Base-by-base conservation (phyloP, 2,329 filamentous ascomycete genomes). In the Fusarium verrucosum region DNA sequence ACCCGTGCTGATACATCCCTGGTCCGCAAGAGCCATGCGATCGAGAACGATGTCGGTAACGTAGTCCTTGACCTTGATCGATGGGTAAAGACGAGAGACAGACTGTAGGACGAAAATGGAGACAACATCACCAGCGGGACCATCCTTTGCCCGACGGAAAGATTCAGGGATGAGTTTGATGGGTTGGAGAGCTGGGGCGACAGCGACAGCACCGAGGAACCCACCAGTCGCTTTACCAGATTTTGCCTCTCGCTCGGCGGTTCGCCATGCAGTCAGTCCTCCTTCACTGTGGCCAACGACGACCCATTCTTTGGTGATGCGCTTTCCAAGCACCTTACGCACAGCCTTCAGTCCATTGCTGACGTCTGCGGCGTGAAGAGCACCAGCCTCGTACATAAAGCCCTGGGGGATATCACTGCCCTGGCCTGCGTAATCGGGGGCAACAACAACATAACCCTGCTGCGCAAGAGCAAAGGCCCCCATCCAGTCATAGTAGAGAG, bases 301-400 rank as follows among this genome's bases (percentile, higher is more conserved):
- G 0, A 62, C 35, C 58, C 58, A 62, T 28, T 62, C 58, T 8
- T 62, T 42, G 5, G 42, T 41, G 2, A 62, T 50, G 7, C n/a
- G 17, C 2, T 46, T 28, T 3, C 58, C 58, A 1, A 62, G 38
- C 3, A n/a, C 38, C 0, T 26, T 50, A 0, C 58, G 58, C 2
- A 43, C 58, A 3, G 58, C 58, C 1, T 57, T 13, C 0, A 62
- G 37, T 14, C 57, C 57, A 3, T 50, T 43, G 3, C 58, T 57
- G 1, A 62, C 57, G 19, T 62, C 58, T 4, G 4, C 57, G 8
- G 58, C 58, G 0, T 62, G 58, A 1, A 62, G 50, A 2, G 50
- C 58, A 3, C 58, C 58, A 0, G 58, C 45, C 3, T 62, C 58
- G 8, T 62, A 62, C 58, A 62, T 62, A 3, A 62, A 62, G 5